Conservation (phyloP, 1,284 basidiomycete genomes). For the Melanopsichium pennsylvanicum region DNA sequence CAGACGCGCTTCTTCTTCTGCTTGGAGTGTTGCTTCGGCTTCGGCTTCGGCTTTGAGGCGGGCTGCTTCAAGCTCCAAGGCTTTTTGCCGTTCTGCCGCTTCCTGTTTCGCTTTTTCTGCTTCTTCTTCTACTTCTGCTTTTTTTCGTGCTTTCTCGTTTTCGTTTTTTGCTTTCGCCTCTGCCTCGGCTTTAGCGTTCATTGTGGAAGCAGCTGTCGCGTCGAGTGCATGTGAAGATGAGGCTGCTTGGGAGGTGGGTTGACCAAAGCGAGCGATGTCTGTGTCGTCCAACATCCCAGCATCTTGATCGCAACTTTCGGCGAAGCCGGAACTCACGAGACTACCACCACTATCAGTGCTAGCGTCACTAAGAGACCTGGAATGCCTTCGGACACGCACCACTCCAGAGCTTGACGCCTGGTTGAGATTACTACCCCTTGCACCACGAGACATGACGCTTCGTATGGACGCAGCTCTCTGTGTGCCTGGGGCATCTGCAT, state of each 20-base stretch:
- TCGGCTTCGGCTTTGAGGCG: conserved; percentile 29
- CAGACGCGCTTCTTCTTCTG: conserved; percentile 39
- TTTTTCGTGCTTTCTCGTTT: conserved; percentile 2
- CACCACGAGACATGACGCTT: conserved; percentile 35
- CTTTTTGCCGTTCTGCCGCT: conserved; percentile 12
- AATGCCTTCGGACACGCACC: too few relatives aligned
- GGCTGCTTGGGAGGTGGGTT: not conserved
- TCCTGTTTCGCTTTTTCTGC: not conserved
- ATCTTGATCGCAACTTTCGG: conserved; percentile 45
- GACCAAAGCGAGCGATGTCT: conserved; percentile 41
- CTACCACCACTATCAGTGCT: conserved; percentile 36
- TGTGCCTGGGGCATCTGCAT: not conserved
- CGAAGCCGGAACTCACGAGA: conserved; percentile 18
- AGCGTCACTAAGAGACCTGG: conserved; percentile 23
- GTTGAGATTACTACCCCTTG: conserved; percentile 5
- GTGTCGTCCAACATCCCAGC: conserved; percentile 52
- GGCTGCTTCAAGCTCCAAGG: conserved; percentile 20
- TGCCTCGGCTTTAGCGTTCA: conserved; percentile 3
- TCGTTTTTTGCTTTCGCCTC: conserved; percentile 5
- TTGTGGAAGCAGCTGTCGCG: not conserved
- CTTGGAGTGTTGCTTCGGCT: conserved; percentile 25
- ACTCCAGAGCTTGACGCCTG: too few relatives aligned
- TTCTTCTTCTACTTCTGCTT: conserved; percentile 10
- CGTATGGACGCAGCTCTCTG: conserved; percentile 29
- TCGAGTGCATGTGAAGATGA: too few relatives aligned